Evolutionary conservation across 208 protist genomes (phyloP).

Genomic region (Histomonas meleagridis): DNA sequence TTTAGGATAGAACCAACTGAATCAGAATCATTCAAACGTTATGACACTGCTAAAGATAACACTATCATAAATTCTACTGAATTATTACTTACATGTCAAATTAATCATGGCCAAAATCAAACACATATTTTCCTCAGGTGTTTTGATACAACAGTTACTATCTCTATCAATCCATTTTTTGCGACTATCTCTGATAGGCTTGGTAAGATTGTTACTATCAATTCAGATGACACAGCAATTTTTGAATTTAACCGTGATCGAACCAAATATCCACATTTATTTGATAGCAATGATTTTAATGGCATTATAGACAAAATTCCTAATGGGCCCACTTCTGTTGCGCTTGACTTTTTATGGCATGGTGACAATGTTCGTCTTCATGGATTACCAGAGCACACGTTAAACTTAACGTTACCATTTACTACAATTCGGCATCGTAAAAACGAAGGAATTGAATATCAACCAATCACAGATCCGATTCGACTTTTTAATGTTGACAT

Average conservation of each 20-base stretch:
- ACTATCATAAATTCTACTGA: background rate
- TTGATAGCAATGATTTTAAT: background rate
- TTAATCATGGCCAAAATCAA: background rate
- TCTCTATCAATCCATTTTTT: background rate
- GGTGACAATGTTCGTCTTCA: background rate
- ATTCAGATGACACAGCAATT: constrained; percentile 17
- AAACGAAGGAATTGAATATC: background rate
- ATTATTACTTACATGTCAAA: background rate
- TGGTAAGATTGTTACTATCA: background rate
- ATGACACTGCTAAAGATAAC: background rate
- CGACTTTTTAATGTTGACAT: constrained; percentile 89
- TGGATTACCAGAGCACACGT: background rate
- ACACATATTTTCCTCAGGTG: background rate
- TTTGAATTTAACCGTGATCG: background rate
- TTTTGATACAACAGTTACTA: background rate
- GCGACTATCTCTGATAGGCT: background rate
- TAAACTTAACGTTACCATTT: background rate
- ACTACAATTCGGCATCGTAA: background rate
- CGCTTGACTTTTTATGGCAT: background rate
- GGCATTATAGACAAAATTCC: background rate
- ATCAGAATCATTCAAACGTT: background rate
- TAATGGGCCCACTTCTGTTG: constrained; percentile 9
- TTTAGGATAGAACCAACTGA: background rate
- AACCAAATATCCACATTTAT: background rate
- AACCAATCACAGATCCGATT: constrained; percentile 60